Evolutionary conservation across 345 rosid genomes (phyloP).

Genomic region (Hevea brasiliensis): DNA sequence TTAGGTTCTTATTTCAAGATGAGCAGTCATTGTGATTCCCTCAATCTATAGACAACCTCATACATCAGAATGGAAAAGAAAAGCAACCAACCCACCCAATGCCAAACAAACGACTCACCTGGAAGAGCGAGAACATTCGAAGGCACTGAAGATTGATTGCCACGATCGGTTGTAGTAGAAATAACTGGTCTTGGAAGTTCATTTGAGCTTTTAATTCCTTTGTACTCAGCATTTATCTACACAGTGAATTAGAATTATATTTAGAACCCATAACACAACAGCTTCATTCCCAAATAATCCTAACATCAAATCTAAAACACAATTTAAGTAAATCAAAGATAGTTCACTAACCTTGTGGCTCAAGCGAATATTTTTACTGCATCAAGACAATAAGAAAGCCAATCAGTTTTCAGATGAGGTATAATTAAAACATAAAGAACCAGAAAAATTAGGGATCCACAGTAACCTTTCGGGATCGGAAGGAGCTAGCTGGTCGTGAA

Average conservation of each 20-base stretch:
- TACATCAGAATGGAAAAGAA: background rate
- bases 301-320: background rate
- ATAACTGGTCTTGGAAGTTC: conserved; percentile 45
- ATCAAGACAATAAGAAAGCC: conserved; percentile 5
- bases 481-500: conserved; percentile 69
- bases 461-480: conserved; percentile 75
- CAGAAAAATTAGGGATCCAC: background rate
- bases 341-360: conserved; percentile 73
- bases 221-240: conserved; percentile 60
- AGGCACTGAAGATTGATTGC: conserved; percentile 39
- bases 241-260: conserved; percentile 10
- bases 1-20: background rate
- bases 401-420: background rate
- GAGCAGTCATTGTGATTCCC: too few relatives aligned
- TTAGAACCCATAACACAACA: background rate
- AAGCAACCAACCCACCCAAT: background rate
- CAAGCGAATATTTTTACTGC: conserved; percentile 81
- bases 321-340: background rate
- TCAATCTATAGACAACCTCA: background rate
- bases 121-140: conserved; percentile 69
- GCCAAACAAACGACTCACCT: conserved; percentile 11
- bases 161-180: conserved; percentile 24
- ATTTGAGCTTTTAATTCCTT: conserved; percentile 49
- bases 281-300: background rate
- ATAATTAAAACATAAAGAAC: background rate